These are phyloP conservation scores for Porogramme epimiltina DNA, from an alignment of 1,284 basidiomycete genomes.

Conservation along the genomic window DNA sequence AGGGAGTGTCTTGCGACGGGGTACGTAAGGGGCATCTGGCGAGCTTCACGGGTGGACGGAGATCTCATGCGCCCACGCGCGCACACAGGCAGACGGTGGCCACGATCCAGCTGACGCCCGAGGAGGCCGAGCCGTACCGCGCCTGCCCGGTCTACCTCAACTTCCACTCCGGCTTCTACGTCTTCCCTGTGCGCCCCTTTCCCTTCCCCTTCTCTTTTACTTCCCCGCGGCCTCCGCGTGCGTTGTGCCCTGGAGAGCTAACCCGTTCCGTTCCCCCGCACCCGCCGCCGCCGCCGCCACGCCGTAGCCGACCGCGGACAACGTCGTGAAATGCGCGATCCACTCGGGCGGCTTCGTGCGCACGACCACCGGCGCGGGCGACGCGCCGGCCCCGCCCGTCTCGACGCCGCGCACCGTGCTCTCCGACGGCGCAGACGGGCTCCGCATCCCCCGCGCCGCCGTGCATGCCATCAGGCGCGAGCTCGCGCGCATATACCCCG, in stretches of 20 bases:
- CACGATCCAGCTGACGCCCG: conserved; percentile 70
- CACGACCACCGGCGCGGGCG: conserved; percentile 23
- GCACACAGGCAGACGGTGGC: conserved; percentile 73
- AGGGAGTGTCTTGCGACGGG: conserved; percentile 66
- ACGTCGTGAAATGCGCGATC: conserved; percentile 75
- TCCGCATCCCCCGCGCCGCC: conserved; percentile 62
- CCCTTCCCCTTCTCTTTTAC: not conserved
- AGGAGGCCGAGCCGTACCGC: conserved; percentile 67
- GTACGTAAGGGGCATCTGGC: conserved; percentile 34
- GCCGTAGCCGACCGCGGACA: conserved; percentile 65
- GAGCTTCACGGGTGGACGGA: not conserved
- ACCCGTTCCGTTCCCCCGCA: too few species aligned
- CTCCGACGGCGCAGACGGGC: conserved; percentile 56
- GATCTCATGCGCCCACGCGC: not conserved
- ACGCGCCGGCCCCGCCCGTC: conserved; percentile 28
- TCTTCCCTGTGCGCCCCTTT: conserved; percentile 71
- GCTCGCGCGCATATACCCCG: conserved; percentile 68
- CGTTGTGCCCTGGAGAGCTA: too few species aligned
- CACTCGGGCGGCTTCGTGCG: conserved; percentile 70
- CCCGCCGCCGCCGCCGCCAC: too few species aligned
- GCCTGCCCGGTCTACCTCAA: conserved; percentile 74
- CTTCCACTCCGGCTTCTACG: conserved; percentile 70
- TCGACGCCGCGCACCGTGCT: conserved; percentile 69
- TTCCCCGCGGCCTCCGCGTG: not conserved
- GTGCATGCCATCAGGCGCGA: conserved; percentile 51